phyloP scores from a whole-genome alignment of 1,284 basidiomycete species.

The Leccinum solheimii region DNA sequence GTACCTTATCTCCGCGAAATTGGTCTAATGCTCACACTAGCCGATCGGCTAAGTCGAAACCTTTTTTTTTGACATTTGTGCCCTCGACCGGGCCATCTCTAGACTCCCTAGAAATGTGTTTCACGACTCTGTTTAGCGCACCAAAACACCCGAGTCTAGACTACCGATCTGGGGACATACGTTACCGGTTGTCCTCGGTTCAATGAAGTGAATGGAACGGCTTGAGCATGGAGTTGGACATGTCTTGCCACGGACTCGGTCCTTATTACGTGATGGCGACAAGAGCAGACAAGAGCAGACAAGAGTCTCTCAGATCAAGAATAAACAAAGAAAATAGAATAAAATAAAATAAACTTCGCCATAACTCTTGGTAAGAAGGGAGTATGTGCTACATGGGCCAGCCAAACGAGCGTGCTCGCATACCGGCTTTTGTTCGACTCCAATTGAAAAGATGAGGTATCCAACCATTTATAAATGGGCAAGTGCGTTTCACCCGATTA shows the following conservation, averaged over 20 bases:
- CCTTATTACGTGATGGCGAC: neutral
- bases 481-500: neutral
- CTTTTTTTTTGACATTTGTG: neutral
- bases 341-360: neutral
- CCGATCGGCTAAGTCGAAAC: constrained; percentile 12
- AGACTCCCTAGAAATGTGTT: neutral
- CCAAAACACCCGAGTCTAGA: neutral
- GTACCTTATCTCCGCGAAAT: constrained; percentile 29
- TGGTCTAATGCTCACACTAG: neutral
- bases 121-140: neutral
- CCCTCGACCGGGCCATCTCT: neutral
- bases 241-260: too few relatives aligned
- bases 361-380: neutral
- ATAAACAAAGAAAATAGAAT: neutral
- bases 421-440: neutral
- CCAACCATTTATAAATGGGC: neutral
- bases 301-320: neutral
- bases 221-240: neutral
- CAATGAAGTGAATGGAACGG: neutral
- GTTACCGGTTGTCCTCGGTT: neutral
- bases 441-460: neutral
- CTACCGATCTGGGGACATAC: neutral
- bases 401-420: neutral
- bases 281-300: neutral
- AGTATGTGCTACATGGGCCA: neutral